A percentile compares a stretch with the other conserved stretches of the same genome.
Evolutionary conservation across 192 early-diverging fungal genomes (phyloP).

Genomic region (Dimargaris cristalligena): DNA sequence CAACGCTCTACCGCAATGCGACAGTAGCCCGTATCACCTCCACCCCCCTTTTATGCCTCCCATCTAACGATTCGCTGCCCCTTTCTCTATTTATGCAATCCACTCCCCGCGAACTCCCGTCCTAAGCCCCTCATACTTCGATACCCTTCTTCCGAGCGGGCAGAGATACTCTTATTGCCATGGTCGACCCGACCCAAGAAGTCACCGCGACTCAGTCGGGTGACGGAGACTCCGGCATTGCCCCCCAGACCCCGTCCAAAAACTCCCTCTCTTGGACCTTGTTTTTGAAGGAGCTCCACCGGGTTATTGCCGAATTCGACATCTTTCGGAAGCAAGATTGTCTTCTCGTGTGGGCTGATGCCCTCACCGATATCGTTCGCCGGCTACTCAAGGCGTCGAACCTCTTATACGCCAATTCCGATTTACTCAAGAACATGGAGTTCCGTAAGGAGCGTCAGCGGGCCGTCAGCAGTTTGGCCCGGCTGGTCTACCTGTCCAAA

Average conservation of each 20-base stretch:
- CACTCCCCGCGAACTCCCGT: no score
- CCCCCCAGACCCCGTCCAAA: conserved; percentile 1
- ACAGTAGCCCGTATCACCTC: no score
- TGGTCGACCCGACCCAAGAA: no score
- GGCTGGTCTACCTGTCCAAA: conserved; percentile 8
- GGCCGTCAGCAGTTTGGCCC: conserved; percentile 10
- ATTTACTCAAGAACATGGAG: conserved; percentile 5
- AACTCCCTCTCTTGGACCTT: not conserved
- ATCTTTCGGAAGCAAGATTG: not conserved
- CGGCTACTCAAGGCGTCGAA: conserved; percentile 6
- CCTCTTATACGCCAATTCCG: conserved; percentile 11
- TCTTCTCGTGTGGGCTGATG: conserved; percentile 4
- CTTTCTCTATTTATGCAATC: no score
- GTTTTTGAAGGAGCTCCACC: conserved; percentile 4
- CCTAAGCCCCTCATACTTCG: no score
- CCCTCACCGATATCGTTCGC: conserved; percentile 8
- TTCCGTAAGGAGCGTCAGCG: conserved; percentile 9
- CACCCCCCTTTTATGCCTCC: no score
- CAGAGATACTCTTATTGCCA: no score
- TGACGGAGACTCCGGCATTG: no score
- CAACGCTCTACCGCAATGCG: no score
- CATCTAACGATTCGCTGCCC: no score
- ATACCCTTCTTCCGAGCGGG: no score
- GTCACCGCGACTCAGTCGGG: no score
- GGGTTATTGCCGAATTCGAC: conserved; percentile 7